A percentile compares a stretch with the other conserved stretches of the same genome.
Evolutionary conservation across 2,329 filamentous ascomycete genomes (phyloP).

Genomic region (Lasiodiplodia hormozganensis): DNA sequence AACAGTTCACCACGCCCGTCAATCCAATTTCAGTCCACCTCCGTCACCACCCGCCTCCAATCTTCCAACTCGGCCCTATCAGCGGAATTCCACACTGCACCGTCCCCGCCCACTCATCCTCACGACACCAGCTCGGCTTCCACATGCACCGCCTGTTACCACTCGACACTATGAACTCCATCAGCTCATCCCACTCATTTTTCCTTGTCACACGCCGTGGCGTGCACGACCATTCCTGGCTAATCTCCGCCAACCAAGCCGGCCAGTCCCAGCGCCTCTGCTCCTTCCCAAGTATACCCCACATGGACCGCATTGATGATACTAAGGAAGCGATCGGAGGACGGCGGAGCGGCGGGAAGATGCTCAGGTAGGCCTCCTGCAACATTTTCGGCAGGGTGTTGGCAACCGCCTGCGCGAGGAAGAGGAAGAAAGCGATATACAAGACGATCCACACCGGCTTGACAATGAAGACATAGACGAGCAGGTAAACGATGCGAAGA

Average conservation of each 20-base stretch:
- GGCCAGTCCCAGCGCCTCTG: too few species aligned
- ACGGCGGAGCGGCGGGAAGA: neutral
- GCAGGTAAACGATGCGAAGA: neutral
- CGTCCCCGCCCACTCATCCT: neutral
- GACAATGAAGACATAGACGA: neutral
- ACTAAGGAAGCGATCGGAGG: neutral
- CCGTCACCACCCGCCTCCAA: neutral
- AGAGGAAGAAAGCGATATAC: neutral
- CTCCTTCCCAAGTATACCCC: too few species aligned
- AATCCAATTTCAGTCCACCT: neutral
- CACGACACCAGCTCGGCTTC: neutral
- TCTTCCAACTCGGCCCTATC: neutral
- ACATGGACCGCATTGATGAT: too few species aligned
- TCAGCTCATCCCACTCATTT: neutral
- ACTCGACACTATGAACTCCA: neutral
- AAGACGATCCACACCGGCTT: neutral
- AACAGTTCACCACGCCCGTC: neutral
- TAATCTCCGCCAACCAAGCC: too few species aligned
- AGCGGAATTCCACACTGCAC: neutral
- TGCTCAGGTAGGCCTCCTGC: neutral
- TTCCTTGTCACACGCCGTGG: neutral
- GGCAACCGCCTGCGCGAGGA: neutral
- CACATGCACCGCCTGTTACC: neutral
- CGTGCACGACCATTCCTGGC: neutral
- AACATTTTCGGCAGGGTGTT: neutral